phyloP scores from a whole-genome alignment of 345 rosid species.

The Microthlaspi erraticum region DNA sequence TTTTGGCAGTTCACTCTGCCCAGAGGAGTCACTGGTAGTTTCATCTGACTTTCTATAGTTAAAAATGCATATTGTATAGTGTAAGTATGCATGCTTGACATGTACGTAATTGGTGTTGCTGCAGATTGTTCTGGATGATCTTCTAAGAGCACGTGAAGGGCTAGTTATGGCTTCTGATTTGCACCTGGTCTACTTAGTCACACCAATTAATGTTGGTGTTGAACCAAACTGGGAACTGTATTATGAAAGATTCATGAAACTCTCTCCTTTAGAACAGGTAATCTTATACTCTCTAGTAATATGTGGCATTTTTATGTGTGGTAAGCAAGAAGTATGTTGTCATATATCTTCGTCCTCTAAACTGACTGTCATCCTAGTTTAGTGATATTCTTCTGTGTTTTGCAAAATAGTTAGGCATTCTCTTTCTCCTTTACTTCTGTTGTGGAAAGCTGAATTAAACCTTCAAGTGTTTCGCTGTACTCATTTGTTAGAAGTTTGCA shows the following conservation, averaged over 20 bases:
- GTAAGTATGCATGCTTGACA: constrained; percentile 31
- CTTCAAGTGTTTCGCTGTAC: constrained; percentile 23
- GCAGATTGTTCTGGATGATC: constrained; percentile 95
- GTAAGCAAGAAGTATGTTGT: constrained; percentile 21
- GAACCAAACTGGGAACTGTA: constrained; percentile 97
- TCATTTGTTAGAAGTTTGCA: constrained; percentile 10
- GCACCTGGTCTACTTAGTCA: constrained; percentile 89
- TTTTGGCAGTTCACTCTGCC: constrained; percentile 98
- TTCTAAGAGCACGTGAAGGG: constrained; percentile 95
- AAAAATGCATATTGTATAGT: constrained; percentile 10
- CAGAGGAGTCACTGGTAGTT: constrained; percentile 95
- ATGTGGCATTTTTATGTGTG: constrained; percentile 7
- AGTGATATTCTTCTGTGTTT: constrained; percentile 11
- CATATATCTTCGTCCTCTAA: constrained; percentile 12
- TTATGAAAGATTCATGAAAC: constrained; percentile 84
- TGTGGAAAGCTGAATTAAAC: constrained; percentile 16
- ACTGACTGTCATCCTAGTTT: constrained; percentile 24
- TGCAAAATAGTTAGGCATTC: constrained; percentile 4
- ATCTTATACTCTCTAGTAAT: constrained; percentile 29
- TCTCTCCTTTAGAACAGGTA: constrained; percentile 92
- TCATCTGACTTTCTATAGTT: constrained; percentile 32
- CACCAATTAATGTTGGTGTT: constrained; percentile 91
- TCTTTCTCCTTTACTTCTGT: constrained; percentile 21
- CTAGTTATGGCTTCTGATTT: constrained; percentile 96
- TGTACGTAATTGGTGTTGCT: constrained; percentile 41